Conservation (phyloP, 208 protist genomes). For the Leishmania guyanensis region DNA sequence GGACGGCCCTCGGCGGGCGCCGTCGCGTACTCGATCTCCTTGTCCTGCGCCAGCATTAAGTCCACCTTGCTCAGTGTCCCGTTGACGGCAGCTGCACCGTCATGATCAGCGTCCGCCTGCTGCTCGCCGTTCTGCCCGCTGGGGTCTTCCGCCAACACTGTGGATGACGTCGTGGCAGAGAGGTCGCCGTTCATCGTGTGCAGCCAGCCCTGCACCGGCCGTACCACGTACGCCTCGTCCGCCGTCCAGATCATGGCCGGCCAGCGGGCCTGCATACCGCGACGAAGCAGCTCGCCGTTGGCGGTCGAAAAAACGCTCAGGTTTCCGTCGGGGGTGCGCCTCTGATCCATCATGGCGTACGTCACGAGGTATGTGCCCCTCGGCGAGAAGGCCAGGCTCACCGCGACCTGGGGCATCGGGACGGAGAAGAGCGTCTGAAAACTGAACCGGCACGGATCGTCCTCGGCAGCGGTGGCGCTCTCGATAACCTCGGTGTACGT, state of each 20-base stretch:
- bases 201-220: constrained; percentile 72
- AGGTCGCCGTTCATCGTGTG: constrained; percentile 69
- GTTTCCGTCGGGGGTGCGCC: constrained; percentile 79
- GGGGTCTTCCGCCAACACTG: constrained; percentile 11
- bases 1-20: constrained; percentile 52
- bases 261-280: constrained; percentile 81
- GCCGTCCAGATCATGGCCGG: constrained; percentile 78
- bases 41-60: constrained; percentile 76
- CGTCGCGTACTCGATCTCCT: constrained; percentile 74
- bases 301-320: constrained; percentile 63
- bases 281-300: constrained; percentile 55
- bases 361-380: constrained; percentile 70
- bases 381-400: constrained; percentile 72
- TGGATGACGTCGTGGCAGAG: constrained; percentile 8
- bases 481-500: constrained; percentile 63
- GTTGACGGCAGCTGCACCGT: constrained; percentile 1
- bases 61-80: constrained; percentile 69
- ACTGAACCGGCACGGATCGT: constrained; percentile 21
- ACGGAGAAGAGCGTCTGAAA: constrained; percentile 62
- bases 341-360: constrained; percentile 82
- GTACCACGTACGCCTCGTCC: constrained; percentile 65
- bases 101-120: background rate
- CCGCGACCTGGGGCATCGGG: constrained; percentile 61
- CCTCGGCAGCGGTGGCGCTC: constrained; percentile 20
- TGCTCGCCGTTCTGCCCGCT: constrained; percentile 13